Base-by-base conservation (phyloP, 345 rosid genomes). In the Acer yangbiense region DNA sequence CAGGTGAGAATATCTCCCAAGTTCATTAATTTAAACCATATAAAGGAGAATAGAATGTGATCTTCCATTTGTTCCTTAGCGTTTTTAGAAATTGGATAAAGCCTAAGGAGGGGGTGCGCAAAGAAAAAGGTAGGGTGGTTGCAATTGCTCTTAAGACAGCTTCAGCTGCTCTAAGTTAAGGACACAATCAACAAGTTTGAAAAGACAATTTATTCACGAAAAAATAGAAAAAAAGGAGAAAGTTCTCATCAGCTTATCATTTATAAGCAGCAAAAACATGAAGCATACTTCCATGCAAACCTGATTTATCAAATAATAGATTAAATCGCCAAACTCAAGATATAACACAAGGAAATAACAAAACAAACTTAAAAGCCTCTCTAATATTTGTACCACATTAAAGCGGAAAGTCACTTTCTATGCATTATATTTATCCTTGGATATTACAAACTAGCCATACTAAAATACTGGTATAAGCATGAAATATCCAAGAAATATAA, bases 131-230 rank as follows among this genome's bases (percentile, higher is more conserved):
- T n/a, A 10, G 64, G 27, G 64, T 60, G 20, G n/a, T 16, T 60
- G 8, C 11, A 58, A 8, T 7, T 58, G 63, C 23, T 18, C 23
- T n/a, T 7, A 58, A 0, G 25, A 20, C 2, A 18, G 9, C 63
- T 35, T 18, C 64, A n/a, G 27, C 64, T 20, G 27, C 64, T 60
- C 27, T 60, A 60, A 14, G 27, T 60, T 60, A 8, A 60, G 64
- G 7, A 60, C 64, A 60, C 64, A 20, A 60, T 60, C 64, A 60
- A 60, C 27, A 60, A 60, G 64, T 60, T 60, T 60, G 64, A 21
- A 60, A 12, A 20, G 21, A 11, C 64, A 60, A 14, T 60, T 54
- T 54, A 54, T 54, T 54, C 64, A 60, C 27, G 35, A 35, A 9
- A 32, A 35, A 14, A 14, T 0, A 16, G n/a, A 60, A 58, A 18